Evolutionary conservation across 2,329 filamentous ascomycete genomes (phyloP).

Genomic region (Trichoderma harzianum): DNA sequence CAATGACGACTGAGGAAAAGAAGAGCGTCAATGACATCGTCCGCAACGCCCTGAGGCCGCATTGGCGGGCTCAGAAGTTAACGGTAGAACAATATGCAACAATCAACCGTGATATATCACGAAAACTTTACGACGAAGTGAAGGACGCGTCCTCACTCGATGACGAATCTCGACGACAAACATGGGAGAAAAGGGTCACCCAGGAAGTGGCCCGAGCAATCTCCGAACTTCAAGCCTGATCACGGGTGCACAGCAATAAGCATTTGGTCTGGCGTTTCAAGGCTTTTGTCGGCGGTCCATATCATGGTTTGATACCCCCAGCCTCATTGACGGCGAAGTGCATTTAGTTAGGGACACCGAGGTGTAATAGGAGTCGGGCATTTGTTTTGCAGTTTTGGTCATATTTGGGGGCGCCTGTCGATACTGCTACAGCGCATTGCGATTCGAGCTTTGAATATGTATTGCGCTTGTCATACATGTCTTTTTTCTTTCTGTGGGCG

Average conservation of each 20-base stretch:
- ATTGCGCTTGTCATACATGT: conserved; percentile 12
- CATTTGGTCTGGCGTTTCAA: conserved; percentile 20
- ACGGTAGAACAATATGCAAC: conserved; percentile 86
- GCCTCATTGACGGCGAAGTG: conserved; percentile 16
- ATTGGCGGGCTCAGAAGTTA: conserved; percentile 75
- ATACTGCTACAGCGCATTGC: conserved; percentile 13
- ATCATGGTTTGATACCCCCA: conserved; percentile 22
- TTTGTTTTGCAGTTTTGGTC: conserved; percentile 18
- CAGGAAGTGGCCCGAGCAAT: conserved; percentile 78
- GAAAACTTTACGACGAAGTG: conserved; percentile 75
- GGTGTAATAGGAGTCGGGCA: conserved; percentile 20
- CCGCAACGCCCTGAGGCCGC: conserved; percentile 73
- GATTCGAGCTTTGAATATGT: conserved; percentile 17
- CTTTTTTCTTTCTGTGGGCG: conserved; percentile 8
- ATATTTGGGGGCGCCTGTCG: conserved; percentile 12
- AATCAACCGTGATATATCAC: conserved; percentile 87
- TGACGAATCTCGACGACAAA: conserved; percentile 61
- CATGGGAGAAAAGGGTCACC: conserved; percentile 72
- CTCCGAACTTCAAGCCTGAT: conserved; percentile 50
- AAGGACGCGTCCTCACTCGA: conserved; percentile 56
- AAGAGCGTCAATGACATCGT: conserved; percentile 87
- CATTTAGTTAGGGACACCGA: conserved; percentile 18
- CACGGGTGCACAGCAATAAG: conserved; percentile 21
- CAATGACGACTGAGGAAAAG: conserved; percentile 77
- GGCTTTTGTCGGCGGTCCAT: conserved; percentile 20